Conservation (phyloP, 2,329 filamentous ascomycete genomes). For the Venturia effusa region DNA sequence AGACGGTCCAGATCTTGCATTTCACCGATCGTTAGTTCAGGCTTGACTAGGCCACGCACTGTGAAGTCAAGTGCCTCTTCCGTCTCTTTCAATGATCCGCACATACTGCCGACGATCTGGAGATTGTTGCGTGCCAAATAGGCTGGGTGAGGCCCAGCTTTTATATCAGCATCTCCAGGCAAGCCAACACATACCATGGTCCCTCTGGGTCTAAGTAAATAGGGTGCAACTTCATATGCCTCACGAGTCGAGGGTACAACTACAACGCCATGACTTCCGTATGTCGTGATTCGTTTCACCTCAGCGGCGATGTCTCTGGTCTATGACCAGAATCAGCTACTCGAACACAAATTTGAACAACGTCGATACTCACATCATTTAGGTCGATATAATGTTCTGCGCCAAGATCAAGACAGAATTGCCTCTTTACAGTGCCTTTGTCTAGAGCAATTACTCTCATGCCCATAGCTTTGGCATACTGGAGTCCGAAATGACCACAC, state of each 20-base stretch:
- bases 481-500: conserved; percentile 66
- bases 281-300: conserved; percentile 25
- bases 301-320: conserved; percentile 25
- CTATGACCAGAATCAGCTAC: not conserved
- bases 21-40: not conserved
- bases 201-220: conserved; percentile 58
- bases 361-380: conserved; percentile 28
- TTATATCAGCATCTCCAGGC: conserved; percentile 67
- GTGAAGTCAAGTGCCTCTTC: conserved; percentile 88
- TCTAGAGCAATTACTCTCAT: conserved; percentile 73
- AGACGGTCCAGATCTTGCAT: conserved; percentile 5
- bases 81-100: conserved; percentile 81
- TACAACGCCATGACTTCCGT: conserved; percentile 28
- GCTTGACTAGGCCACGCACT: conserved; percentile 67
- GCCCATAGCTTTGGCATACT: conserved; percentile 89
- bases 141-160: conserved; percentile 54
- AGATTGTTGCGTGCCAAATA: conserved; percentile 89
- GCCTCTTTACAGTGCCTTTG: conserved; percentile 63
- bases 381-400: conserved; percentile 73
- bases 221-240: conserved; percentile 23
- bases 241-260: conserved; percentile 23
- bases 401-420: conserved; percentile 48
- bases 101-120: conserved; percentile 83
- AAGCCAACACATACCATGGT: conserved; percentile 82
- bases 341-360: no score